phyloP scores from a whole-genome alignment of 2,329 filamentous ascomycete species.

The Didymella segeticola region DNA sequence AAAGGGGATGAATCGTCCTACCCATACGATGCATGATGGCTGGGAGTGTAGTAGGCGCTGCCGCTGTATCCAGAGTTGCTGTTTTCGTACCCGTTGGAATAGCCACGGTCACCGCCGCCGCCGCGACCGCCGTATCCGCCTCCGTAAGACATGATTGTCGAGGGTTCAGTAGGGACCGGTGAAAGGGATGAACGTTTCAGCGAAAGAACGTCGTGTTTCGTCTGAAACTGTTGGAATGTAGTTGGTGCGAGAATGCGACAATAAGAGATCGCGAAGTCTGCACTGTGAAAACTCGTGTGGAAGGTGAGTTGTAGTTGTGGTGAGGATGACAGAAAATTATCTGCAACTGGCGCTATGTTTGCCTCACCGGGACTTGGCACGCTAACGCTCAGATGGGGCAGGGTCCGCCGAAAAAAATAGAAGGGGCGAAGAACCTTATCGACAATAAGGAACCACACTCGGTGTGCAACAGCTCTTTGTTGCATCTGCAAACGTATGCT shows the following conservation, averaged over 20 bases:
- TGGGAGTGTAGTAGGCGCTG: conserved; percentile 54
- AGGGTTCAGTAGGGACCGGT: conserved; percentile 44
- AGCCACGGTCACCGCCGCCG: conserved; percentile 56
- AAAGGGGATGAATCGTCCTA: conserved; percentile 47
- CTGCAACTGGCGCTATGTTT: conserved; percentile 13
- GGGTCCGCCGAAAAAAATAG: conserved; percentile 14
- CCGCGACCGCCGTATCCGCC: conserved; percentile 55
- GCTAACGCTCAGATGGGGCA: conserved; percentile 25
- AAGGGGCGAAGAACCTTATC: conserved; percentile 19
- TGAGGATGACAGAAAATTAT: conserved; percentile 28
- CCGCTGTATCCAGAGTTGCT: conserved; percentile 53
- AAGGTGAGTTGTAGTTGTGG: conserved; percentile 25
- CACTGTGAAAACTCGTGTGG: conserved; percentile 25
- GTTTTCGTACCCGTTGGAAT: conserved; percentile 61
- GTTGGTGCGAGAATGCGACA: conserved; percentile 33
- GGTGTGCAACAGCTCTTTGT: not conserved
- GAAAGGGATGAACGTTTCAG: conserved; percentile 33
- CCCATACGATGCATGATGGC: conserved; percentile 54
- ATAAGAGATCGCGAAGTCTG: conserved; percentile 33
- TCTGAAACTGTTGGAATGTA: conserved; percentile 21
- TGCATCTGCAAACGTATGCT: not conserved
- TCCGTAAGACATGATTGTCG: conserved; percentile 73
- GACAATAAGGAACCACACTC: conserved; percentile 19
- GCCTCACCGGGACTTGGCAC: conserved; percentile 25
- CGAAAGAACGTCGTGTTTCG: conserved; percentile 29